Base-by-base conservation (phyloP, 75 land plant genomes). In the Selaginella tamariscina region DNA sequence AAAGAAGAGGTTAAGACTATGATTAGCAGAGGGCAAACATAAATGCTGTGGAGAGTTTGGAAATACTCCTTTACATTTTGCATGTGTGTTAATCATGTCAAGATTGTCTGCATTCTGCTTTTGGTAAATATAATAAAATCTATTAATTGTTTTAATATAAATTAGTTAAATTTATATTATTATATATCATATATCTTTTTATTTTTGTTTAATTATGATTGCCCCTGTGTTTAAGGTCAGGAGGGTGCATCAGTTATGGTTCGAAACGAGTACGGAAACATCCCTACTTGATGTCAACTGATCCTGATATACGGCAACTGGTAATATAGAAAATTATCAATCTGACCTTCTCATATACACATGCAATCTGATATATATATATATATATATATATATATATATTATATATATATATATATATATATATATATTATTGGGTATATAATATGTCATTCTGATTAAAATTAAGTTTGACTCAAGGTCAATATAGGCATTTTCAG, bases 21-120 rank as follows among this genome's bases (percentile, higher is more conserved):
- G 13, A 11, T 77, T 13, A 27, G 27, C 0, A 68, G 29, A 29
- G 79, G 49, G 79, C 79, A 29, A 27, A 64, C 1, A 62, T 68
- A n/a, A 64, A 77, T 55, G 71, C 71, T n/a, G 60, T 70, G 32
- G 79, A 0, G 79, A 77, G 28, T 72, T 32, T 65, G 66, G 66
- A 33, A 77, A 77, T 49, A 77, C 76, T 30, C 79, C 79, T 27
- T 26, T 77, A 29, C 79, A 77, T 77, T 49, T 77, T 0, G 79
- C 79, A 5, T 77, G 79, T n/a, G 54, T 23, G 64, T 56, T 18
- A 74, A 69, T 21, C 75, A 69, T 31, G 54, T 73, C 29, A 74
- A 54, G 30, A 69, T 73, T 56, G 79, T 73, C 0, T 31, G 65
- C n/a, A 44, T 73, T 13, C 22, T 77, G 23, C 79, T 77, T 32